Evolutionary conservation across 306 rosid species (phyloP).

Genomic region (Vachellia collinsii): DNA sequence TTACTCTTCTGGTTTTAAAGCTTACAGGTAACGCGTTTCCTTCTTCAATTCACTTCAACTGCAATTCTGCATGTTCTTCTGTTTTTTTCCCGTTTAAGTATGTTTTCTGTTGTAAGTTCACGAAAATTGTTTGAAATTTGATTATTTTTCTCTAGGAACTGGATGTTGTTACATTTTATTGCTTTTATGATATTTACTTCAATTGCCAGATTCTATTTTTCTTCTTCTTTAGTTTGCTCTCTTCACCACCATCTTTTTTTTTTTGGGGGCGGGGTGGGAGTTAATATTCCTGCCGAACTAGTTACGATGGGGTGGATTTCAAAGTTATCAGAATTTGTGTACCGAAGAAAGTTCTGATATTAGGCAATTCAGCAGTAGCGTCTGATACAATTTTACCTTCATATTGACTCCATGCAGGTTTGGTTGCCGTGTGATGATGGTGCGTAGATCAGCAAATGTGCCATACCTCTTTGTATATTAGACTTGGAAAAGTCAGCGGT

Average conservation of each 20-base stretch:
- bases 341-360: background rate
- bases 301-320: background rate
- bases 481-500: background rate
- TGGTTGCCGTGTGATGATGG: slow-evolving; percentile 6
- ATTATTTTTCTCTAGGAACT: background rate
- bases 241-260: too few species aligned
- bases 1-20: slow-evolving; percentile 7
- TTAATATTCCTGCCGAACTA: background rate
- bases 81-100: background rate
- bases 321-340: background rate
- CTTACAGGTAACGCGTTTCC: slow-evolving; percentile 17
- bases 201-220: background rate
- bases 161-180: background rate
- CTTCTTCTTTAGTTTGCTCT: background rate
- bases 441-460: background rate
- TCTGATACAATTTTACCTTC: background rate
- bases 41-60: background rate
- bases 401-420: background rate
- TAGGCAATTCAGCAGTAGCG: background rate
- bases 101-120: background rate
- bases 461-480: background rate
- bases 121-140: background rate
- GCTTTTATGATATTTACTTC: background rate
- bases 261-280: background rate
- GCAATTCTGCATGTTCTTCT: background rate